phyloP scores from a whole-genome alignment of 805 yeast genomes.

The Kluyveromyces dobzhanskii region DNA sequence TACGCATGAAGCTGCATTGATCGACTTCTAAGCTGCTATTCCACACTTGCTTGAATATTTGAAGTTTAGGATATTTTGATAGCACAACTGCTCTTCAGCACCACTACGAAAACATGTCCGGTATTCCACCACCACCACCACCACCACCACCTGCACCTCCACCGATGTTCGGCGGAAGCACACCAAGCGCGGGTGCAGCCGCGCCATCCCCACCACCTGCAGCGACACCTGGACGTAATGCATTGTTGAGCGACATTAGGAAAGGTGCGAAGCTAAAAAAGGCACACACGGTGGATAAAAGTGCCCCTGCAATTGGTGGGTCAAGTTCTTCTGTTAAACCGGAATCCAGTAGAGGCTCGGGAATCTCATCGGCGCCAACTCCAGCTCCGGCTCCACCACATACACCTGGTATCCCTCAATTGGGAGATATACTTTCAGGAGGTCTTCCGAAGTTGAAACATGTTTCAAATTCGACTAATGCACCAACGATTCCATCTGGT shows the following conservation, averaged over 20 bases:
- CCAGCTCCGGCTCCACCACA: constrained; percentile 23
- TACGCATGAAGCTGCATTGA: too few species aligned
- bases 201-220: constrained; percentile 24
- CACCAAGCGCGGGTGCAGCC: constrained; percentile 18
- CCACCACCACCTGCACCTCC: constrained; percentile 54
- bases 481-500: constrained; percentile 32
- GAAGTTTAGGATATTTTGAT: too few species aligned
- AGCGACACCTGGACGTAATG: constrained; percentile 37
- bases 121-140: constrained; percentile 43
- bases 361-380: constrained; percentile 25
- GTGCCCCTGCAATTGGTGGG: constrained; percentile 46
- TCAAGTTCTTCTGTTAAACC: constrained; percentile 22
- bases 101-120: constrained; percentile 27
- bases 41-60: too few species aligned
- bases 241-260: constrained; percentile 73
- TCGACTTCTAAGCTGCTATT: too few species aligned
- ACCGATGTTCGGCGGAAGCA: constrained; percentile 27
- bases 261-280: constrained; percentile 57
- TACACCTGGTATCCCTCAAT: constrained; percentile 24
- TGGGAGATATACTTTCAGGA: constrained; percentile 42
- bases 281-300: constrained; percentile 58
- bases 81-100: too few species aligned
- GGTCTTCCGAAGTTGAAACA: constrained; percentile 70
- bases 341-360: not conserved
- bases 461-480: constrained; percentile 24